These are phyloP conservation scores for Chernovozyma sophiae-reginae DNA, from an alignment of 1,139 yeast species.

Conservation along the genomic window DNA sequence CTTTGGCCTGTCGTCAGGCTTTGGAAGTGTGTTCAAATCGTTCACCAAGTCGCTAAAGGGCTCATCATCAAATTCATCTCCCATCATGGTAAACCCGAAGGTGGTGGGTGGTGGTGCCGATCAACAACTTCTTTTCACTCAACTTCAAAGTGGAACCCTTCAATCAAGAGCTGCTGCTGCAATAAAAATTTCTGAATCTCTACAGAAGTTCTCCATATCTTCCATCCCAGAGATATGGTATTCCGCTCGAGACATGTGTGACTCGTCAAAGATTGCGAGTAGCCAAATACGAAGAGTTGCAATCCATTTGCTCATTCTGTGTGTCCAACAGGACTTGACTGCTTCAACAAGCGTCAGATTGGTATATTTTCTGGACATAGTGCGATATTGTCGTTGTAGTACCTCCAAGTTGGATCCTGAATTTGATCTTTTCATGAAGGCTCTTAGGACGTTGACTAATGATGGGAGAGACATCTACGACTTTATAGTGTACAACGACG, in stretches of 20 bases:
- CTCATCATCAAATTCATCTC: constrained; percentile 22
- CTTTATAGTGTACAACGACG: constrained; percentile 45
- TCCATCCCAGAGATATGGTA: constrained; percentile 78
- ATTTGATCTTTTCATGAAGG: constrained; percentile 50
- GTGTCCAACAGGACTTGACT: constrained; percentile 53
- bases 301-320: constrained; percentile 48
- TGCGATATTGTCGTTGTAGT: constrained; percentile 34
- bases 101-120: constrained; percentile 63
- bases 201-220: constrained; percentile 51
- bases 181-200: constrained; percentile 43
- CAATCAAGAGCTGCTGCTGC: constrained; percentile 51
- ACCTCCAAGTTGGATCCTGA: constrained; percentile 41
- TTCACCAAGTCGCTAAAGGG: constrained; percentile 50
- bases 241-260: constrained; percentile 54
- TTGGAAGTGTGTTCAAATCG: constrained; percentile 51
- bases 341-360: constrained; percentile 40
- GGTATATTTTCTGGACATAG: constrained; percentile 58
- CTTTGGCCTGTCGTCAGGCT: constrained; percentile 30
- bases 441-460: constrained; percentile 51
- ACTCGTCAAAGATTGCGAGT: constrained; percentile 25
- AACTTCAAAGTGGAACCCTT: constrained; percentile 36
- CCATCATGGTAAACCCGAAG: constrained; percentile 49
- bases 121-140: constrained; percentile 40
- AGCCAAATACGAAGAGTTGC: constrained; percentile 51
- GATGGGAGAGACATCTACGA: constrained; percentile 62